Percentiles rank a stretch among this genome's conserved stretches.
Evolutionary conservation across 352 stramenopile genomes (phyloP).

Genomic region (Pythium rhizo-oryzae): DNA sequence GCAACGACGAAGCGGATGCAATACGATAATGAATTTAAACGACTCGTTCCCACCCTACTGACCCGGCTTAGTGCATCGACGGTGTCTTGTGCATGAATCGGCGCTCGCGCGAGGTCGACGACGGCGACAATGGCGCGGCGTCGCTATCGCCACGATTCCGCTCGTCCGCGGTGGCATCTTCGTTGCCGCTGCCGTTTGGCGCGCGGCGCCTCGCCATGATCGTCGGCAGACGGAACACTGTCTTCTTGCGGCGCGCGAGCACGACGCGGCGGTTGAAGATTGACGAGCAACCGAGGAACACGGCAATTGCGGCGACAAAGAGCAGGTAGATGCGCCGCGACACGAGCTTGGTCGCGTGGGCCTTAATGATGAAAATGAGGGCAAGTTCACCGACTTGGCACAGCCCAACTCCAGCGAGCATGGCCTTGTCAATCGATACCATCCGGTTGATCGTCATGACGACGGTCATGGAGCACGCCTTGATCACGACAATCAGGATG

Average conservation of each 20-base stretch:
- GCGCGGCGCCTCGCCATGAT: conserved; percentile 17
- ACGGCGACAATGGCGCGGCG: conserved; percentile 8
- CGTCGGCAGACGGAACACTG: conserved; percentile 53
- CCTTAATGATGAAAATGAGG: conserved; percentile 92
- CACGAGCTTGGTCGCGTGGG: conserved; percentile 80
- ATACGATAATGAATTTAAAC: conserved; percentile 1
- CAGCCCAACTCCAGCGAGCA: conserved; percentile 71
- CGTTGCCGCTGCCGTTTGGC: neutral
- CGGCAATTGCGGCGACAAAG: conserved; percentile 76
- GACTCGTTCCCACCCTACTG: neutral
- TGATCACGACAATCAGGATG: conserved; percentile 75
- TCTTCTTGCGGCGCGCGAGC: conserved; percentile 56
- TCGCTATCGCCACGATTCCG: conserved; percentile 20
- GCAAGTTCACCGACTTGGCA: conserved; percentile 87
- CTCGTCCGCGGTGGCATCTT: neutral
- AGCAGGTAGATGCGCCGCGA: conserved; percentile 82
- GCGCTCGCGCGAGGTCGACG: conserved; percentile 13
- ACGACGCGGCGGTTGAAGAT: conserved; percentile 78
- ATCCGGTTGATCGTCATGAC: conserved; percentile 81
- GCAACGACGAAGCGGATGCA: neutral
- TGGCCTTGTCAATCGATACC: conserved; percentile 71
- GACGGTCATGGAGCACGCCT: conserved; percentile 68
- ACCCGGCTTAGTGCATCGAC: conserved; percentile 3
- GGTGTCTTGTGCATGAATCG: conserved; percentile 16
- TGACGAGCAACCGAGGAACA: conserved; percentile 84